Evolutionary conservation across 352 stramenopile genomes (phyloP).

Genomic region (Phytopythium cucurbitacearum): DNA sequence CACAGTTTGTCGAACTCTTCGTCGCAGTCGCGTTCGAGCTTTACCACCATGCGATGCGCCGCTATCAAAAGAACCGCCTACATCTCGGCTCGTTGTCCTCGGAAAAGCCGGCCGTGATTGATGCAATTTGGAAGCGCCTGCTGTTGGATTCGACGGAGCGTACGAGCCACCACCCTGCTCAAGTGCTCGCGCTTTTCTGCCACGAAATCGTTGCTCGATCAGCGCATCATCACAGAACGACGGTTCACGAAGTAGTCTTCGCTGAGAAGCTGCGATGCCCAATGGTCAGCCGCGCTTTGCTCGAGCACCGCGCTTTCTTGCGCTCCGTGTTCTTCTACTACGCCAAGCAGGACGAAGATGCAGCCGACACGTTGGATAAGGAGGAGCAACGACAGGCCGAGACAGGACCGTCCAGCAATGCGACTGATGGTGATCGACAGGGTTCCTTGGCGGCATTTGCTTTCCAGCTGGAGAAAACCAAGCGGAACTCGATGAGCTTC

Average conservation of each 20-base stretch:
- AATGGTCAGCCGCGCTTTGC: constrained; percentile 31
- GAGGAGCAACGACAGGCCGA: too few species aligned
- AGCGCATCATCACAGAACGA: constrained; percentile 8
- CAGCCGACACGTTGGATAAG: constrained; percentile 6
- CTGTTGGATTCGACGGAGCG: not conserved
- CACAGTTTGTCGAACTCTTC: constrained; percentile 23
- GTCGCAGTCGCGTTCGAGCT: constrained; percentile 23
- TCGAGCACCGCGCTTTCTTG: constrained; percentile 57
- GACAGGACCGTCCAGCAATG: not conserved
- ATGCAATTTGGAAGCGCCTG: constrained; percentile 3
- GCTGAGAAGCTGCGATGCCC: constrained; percentile 34
- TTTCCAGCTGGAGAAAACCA: constrained; percentile 50
- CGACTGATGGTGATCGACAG: not conserved
- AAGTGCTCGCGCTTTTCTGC: constrained; percentile 39
- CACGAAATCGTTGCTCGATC: constrained; percentile 25
- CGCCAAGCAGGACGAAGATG: constrained; percentile 34
- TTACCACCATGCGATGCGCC: not conserved
- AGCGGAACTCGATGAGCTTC: constrained; percentile 50
- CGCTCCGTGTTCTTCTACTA: constrained; percentile 52
- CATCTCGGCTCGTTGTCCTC: not conserved
- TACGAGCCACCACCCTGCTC: constrained; percentile 9
- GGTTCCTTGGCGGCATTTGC: constrained; percentile 4
- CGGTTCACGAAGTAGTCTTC: constrained; percentile 28
- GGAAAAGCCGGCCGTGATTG: not conserved
- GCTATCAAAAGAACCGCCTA: not conserved